Evolutionary conservation across 306 rosid genomes (phyloP).

Genomic region (Dalbergia cultrata): DNA sequence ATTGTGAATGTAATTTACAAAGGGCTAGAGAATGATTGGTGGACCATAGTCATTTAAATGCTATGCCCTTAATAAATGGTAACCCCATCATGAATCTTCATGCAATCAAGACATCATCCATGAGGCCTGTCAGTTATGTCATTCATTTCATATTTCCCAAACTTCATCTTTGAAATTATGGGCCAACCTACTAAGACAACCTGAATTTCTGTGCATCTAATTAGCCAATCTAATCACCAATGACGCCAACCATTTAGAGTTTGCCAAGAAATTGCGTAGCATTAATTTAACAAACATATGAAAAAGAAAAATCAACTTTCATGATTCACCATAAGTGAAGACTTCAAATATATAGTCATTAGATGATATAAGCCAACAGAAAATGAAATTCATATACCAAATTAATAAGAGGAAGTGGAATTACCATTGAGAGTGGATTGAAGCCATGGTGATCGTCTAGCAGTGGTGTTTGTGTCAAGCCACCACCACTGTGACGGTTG

Average conservation of each 20-base stretch:
- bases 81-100: constrained; percentile 3
- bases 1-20: constrained; percentile 17
- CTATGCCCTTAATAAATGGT: constrained; percentile 23
- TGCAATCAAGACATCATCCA: constrained; percentile 40
- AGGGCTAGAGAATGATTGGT: constrained; percentile 34
- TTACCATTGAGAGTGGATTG: constrained; percentile 80
- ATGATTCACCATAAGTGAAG: not conserved
- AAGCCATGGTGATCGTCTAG: constrained; percentile 77
- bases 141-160: constrained; percentile 9
- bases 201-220: not conserved
- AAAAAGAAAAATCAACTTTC: constrained; percentile 4
- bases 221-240: not conserved
- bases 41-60: constrained; percentile 31
- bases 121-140: constrained; percentile 9
- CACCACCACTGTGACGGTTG: constrained; percentile 76
- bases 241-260: not conserved
- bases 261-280: not conserved
- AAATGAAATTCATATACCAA: not conserved
- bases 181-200: not conserved
- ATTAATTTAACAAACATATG: not conserved
- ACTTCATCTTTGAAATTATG: not conserved
- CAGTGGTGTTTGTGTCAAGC: constrained; percentile 65
- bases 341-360: not conserved
- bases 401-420: constrained; percentile 25
- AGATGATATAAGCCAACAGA: too few species aligned